Evolutionary conservation across 2,329 filamentous ascomycete genomes (phyloP).

Genomic region (Myriangium duriaei): DNA sequence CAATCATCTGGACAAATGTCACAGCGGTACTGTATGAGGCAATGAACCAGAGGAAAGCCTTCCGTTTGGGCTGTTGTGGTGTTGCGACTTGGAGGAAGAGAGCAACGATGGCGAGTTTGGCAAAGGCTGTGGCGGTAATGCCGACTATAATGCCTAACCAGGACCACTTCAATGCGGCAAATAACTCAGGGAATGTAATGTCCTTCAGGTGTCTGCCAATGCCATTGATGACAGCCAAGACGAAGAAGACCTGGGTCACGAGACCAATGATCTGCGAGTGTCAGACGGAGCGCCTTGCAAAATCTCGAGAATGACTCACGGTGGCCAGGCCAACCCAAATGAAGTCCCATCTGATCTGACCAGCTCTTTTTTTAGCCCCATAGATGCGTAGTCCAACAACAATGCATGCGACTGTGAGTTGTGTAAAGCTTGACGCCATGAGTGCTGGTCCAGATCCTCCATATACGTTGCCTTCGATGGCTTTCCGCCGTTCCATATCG

Average conservation of each 20-base stretch:
- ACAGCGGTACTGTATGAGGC: background rate
- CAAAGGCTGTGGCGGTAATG: conserved; percentile 2
- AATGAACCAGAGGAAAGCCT: conserved; percentile 3
- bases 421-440: conserved; percentile 6
- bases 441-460: conserved; percentile 5
- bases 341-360: conserved; percentile 8
- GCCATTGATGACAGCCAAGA: conserved; percentile 6
- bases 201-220: background rate
- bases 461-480: too few species aligned
- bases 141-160: conserved; percentile 6
- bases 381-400: conserved; percentile 5
- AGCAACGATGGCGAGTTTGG: conserved; percentile 6
- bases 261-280: background rate
- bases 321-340: conserved; percentile 6
- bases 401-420: conserved; percentile 4
- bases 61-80: conserved; percentile 5
- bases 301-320: background rate
- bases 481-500: too few species aligned
- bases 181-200: conserved; percentile 2
- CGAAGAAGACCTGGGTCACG: conserved; percentile 3
- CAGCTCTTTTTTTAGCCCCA: conserved; percentile 6
- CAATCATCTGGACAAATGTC: conserved; percentile 4
- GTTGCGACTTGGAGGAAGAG: conserved; percentile 7
- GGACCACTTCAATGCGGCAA: conserved; percentile 4
- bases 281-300: too few species aligned